These are phyloP conservation scores for Kluyveromyces sp. DNA, from an alignment of 1,139 yeast genomes.

Conservation along the genomic window DNA sequence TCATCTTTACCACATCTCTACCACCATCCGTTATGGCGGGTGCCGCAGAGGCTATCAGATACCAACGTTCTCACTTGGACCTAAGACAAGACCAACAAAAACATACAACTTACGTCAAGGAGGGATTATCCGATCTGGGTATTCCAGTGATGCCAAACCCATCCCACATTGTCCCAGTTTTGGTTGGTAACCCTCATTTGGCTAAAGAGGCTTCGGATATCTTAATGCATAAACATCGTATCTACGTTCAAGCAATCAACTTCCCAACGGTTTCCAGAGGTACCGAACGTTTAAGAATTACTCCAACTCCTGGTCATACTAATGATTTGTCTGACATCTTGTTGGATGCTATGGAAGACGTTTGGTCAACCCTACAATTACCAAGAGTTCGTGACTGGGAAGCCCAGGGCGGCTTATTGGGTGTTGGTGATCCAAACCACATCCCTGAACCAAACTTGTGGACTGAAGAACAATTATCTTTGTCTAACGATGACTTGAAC, in stretches of 20 bases:
- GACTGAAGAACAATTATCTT: conserved; percentile 71
- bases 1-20: conserved; percentile 88
- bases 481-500: conserved; percentile 55
- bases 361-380: conserved; percentile 67
- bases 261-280: conserved; percentile 98
- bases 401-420: conserved; percentile 74
- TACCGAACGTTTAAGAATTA: conserved; percentile 88
- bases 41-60: conserved; percentile 76
- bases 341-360: conserved; percentile 69
- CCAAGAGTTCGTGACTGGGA: conserved; percentile 77
- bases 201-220: conserved; percentile 89
- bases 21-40: conserved; percentile 99
- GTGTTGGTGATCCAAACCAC: conserved; percentile 60
- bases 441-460: conserved; percentile 51
- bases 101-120: conserved; percentile 79
- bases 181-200: conserved; percentile 88
- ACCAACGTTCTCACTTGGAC: conserved; percentile 67
- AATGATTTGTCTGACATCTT: conserved; percentile 68
- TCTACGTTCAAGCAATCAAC: conserved; percentile 96
- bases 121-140: conserved; percentile 58
- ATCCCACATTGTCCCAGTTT: conserved; percentile 90
- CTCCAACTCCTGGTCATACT: conserved; percentile 97
- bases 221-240: conserved; percentile 72
- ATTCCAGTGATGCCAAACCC: conserved; percentile 97
- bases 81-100: conserved; percentile 81